A percentile compares a stretch with the other conserved stretches of the same genome.
phyloP scores from a whole-genome alignment of 1,139 yeast species.

The Hyphopichia wangnamkhiaoensis region DNA sequence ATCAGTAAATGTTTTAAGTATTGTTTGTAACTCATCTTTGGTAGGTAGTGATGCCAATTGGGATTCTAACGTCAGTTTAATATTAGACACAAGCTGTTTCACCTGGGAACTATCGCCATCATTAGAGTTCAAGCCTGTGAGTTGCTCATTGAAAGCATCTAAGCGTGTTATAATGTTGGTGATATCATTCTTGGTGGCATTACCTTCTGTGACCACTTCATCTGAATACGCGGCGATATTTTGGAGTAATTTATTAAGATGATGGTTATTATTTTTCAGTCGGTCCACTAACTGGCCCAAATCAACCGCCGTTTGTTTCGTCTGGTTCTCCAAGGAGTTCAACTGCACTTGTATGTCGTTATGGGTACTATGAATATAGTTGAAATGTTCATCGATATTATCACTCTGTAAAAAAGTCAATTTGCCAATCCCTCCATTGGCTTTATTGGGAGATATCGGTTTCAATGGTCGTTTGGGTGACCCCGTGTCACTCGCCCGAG shows the following conservation, averaged over 20 bases:
- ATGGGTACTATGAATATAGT: constrained; percentile 27
- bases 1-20: too few relatives aligned
- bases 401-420: constrained; percentile 31
- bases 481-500: constrained; percentile 2
- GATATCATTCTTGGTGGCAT: constrained; percentile 37
- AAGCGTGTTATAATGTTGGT: constrained; percentile 21
- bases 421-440: constrained; percentile 15
- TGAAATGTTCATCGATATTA: constrained; percentile 33
- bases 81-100: not conserved
- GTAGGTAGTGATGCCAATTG: too few relatives aligned
- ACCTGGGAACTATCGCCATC: not conserved
- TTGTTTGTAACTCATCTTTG: too few relatives aligned
- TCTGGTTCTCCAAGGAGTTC: constrained; percentile 30
- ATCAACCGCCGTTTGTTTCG: constrained; percentile 39
- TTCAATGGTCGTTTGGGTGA: constrained; percentile 18
- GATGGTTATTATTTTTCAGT: constrained; percentile 43
- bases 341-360: constrained; percentile 32
- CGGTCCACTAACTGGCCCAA: constrained; percentile 40
- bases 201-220: constrained; percentile 39
- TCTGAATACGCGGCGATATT: constrained; percentile 35
- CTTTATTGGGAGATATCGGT: constrained; percentile 30
- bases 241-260: constrained; percentile 35
- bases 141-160: constrained; percentile 9
- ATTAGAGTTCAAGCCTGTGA: not conserved
- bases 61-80: too few relatives aligned